phyloP scores from a whole-genome alignment of 331 rosid genomes.

The Malus hybrid region DNA sequence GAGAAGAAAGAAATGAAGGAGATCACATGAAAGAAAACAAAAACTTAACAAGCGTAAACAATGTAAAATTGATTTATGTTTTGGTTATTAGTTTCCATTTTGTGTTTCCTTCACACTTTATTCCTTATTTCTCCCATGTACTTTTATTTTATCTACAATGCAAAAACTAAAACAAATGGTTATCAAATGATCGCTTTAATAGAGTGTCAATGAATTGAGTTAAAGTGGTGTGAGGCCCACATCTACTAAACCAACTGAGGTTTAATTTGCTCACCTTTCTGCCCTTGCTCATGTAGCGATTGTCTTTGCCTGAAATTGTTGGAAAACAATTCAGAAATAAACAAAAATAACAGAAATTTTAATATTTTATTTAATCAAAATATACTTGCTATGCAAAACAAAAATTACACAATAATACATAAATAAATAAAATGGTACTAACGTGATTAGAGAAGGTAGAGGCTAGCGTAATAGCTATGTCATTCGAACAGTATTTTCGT shows the following conservation, averaged over 20 bases:
- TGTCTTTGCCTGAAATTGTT: constrained; percentile 2
- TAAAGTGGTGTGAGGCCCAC: not conserved
- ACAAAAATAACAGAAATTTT: too few relatives aligned
- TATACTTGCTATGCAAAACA: too few relatives aligned
- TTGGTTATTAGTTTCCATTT: not conserved
- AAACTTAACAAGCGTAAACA: not conserved
- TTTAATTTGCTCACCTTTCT: constrained; percentile 1
- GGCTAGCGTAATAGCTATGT: too few relatives aligned
- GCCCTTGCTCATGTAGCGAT: not conserved
- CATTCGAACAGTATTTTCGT: too few relatives aligned
- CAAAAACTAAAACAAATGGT: not conserved
- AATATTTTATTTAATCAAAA: too few relatives aligned
- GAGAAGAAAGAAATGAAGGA: not conserved
- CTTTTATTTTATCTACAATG: not conserved
- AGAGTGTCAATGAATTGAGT: not conserved
- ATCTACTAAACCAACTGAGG: not conserved
- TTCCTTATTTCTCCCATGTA: not conserved
- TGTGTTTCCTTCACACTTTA: not conserved
- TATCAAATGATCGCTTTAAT: not conserved
- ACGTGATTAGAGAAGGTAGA: too few relatives aligned
- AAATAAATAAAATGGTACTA: too few relatives aligned
- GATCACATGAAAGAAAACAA: not conserved
- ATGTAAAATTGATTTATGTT: too few relatives aligned
- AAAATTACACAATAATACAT: too few relatives aligned
- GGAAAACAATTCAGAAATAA: too few relatives aligned